Percentiles rank a stretch among this genome's conserved stretches.
Evolutionary conservation across 2,329 filamentous ascomycete genomes (phyloP).

Genomic region (Leptographium flavum): DNA sequence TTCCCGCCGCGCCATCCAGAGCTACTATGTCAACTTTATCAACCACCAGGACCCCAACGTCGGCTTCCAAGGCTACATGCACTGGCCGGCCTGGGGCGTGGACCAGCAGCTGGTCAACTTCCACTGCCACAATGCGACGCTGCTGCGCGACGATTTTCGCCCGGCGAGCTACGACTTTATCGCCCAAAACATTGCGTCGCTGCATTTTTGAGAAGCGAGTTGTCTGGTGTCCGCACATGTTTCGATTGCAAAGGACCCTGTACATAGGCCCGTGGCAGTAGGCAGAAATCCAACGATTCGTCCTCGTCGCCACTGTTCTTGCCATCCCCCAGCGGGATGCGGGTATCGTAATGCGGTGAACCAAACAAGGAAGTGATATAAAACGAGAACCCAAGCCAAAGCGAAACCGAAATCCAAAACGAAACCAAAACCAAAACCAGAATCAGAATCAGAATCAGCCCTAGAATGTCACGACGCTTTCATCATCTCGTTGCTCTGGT

Average conservation of each 20-base stretch:
- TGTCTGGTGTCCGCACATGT: not conserved
- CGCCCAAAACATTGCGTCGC: conserved; percentile 7
- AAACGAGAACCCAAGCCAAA: not conserved
- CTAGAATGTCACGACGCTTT: not conserved
- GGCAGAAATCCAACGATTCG: not conserved
- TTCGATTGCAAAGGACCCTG: not conserved
- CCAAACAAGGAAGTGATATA: not conserved
- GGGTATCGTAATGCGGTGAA: conserved; percentile 4
- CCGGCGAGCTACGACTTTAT: conserved; percentile 13
- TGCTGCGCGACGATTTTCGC: conserved; percentile 18
- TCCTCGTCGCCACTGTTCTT: conserved; percentile 1
- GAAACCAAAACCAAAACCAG: no score
- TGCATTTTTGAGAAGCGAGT: not conserved
- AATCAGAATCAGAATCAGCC: no score
- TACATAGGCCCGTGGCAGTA: not conserved
- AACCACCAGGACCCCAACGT: conserved; percentile 57
- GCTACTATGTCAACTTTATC: conserved; percentile 61
- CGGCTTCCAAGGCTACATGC: conserved; percentile 22
- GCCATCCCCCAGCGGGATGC: conserved; percentile 3
- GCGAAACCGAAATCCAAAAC: not conserved
- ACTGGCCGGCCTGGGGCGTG: conserved; percentile 28
- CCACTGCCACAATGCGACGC: conserved; percentile 11
- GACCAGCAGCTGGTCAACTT: conserved; percentile 36
- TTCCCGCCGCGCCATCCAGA: conserved; percentile 43
- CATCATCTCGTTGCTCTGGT: conserved; percentile 34